Conservation (phyloP, 305 asterid species). For the Euphrasia arctica region DNA sequence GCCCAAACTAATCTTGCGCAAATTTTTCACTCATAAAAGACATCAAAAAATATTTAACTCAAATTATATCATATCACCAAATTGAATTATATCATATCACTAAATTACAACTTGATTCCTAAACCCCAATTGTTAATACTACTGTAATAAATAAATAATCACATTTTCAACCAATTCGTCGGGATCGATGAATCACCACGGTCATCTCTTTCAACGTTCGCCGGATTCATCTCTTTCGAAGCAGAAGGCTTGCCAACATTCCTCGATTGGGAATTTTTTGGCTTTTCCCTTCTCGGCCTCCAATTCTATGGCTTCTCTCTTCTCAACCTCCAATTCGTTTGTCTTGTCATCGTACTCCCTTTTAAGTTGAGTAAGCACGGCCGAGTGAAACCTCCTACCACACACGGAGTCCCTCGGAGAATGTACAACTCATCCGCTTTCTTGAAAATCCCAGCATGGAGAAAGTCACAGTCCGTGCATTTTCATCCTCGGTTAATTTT, state of each 20-base stretch:
- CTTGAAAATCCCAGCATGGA: no score
- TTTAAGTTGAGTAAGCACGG: conserved; percentile 22
- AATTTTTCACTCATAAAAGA: background rate
- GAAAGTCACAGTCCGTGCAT: no score
- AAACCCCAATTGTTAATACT: background rate
- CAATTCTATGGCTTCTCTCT: conserved; percentile 9
- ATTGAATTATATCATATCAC: background rate
- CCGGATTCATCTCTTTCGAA: conserved; percentile 17
- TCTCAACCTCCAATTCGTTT: background rate
- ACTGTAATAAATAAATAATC: background rate
- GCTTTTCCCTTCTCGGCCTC: conserved; percentile 26
- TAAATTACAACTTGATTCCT: background rate
- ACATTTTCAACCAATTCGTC: conserved; percentile 39
- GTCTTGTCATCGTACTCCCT: conserved; percentile 27
- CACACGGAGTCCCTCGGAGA: conserved; percentile 8
- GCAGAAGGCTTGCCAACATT: background rate
- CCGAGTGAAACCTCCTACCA: no score
- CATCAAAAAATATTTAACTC: background rate
- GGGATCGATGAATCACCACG: conserved; percentile 34
- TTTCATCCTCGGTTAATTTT: no score
- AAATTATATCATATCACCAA: no score
- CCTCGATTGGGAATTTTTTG: conserved; percentile 25
- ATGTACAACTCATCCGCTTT: no score
- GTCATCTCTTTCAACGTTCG: conserved; percentile 10
- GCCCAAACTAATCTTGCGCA: no score